These are phyloP conservation scores for Ceratocystiopsis brevicomis DNA, from an alignment of 2,329 filamentous ascomycete genomes.

Conservation along the genomic window DNA sequence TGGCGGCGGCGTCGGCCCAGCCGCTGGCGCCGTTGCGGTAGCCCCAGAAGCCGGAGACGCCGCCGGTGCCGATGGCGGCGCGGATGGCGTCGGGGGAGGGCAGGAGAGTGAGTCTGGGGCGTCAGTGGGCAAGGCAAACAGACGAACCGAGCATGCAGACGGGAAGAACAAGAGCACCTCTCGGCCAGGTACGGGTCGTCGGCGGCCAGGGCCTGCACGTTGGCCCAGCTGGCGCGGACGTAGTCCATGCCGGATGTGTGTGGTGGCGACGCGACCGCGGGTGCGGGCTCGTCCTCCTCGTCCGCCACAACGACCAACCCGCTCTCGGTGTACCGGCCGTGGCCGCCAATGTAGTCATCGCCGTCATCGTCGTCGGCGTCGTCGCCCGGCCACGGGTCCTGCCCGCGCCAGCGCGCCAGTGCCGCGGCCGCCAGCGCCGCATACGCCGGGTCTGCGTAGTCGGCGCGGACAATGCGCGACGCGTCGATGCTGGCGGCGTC, in stretches of 20 bases:
- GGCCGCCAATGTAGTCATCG: constrained; percentile 33
- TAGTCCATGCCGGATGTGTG: constrained; percentile 35
- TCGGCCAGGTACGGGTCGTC: constrained; percentile 13
- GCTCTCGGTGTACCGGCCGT: constrained; percentile 50
- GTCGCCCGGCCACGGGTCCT: background rate
- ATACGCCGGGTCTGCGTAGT: constrained; percentile 71
- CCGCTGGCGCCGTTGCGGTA: constrained; percentile 59
- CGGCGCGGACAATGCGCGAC: constrained; percentile 46
- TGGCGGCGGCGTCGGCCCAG: constrained; percentile 61
- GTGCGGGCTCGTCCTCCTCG: constrained; percentile 2
- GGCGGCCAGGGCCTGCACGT: constrained; percentile 34
- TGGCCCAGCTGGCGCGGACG: constrained; percentile 39
- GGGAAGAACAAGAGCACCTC: background rate
- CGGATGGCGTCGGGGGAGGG: constrained; percentile 25
- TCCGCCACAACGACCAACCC: constrained; percentile 48
- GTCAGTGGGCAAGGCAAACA: no score
- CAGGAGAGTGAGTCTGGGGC: constrained; percentile 22
- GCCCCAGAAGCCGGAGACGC: constrained; percentile 41
- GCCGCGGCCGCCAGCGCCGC: constrained; percentile 53
- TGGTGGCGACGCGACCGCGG: no score
- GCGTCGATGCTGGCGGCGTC: constrained; percentile 44
- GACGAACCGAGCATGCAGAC: no score
- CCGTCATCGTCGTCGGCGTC: constrained; percentile 21
- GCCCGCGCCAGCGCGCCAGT: constrained; percentile 43
- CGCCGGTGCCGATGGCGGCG: constrained; percentile 26